Evolutionary conservation across 352 stramenopile genomes (phyloP).

Genomic region (Globisporangium parvum): DNA sequence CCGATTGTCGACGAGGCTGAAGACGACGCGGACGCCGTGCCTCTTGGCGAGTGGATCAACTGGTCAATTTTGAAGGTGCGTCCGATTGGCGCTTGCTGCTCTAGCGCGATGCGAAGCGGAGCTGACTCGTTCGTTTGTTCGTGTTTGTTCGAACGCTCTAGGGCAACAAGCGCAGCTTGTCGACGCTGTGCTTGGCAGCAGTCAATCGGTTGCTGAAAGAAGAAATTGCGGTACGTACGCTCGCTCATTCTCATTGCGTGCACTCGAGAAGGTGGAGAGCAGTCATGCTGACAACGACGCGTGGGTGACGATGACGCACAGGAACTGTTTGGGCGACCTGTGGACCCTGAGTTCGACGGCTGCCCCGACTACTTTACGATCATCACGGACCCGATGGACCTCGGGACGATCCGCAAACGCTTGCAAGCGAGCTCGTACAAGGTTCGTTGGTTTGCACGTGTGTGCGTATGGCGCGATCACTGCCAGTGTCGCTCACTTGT

Average conservation of each 20-base stretch:
- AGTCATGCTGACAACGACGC: too few relatives aligned
- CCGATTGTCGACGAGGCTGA: constrained; percentile 25
- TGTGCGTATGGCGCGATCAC: neutral
- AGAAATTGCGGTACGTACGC: constrained; percentile 46
- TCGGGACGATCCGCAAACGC: constrained; percentile 74
- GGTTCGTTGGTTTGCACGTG: constrained; percentile 21
- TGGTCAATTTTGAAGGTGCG: constrained; percentile 54
- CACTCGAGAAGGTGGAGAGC: too few relatives aligned
- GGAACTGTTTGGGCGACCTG: constrained; percentile 79
- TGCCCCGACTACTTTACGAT: constrained; percentile 82
- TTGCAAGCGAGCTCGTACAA: constrained; percentile 54
- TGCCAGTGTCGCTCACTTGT: neutral
- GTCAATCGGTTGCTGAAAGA: constrained; percentile 68
- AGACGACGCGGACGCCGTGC: constrained; percentile 14
- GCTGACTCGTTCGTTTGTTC: neutral
- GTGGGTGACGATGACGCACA: constrained; percentile 8
- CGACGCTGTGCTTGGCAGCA: constrained; percentile 49
- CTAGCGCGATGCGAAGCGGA: neutral
- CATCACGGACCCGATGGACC: constrained; percentile 81
- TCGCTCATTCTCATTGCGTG: too few relatives aligned
- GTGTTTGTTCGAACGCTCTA: neutral
- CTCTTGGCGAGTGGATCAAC: constrained; percentile 55
- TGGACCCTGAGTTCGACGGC: constrained; percentile 75
- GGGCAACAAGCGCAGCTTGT: constrained; percentile 30
- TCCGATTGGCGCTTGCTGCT: neutral